Evolutionary conservation across 331 rosid genomes (phyloP).

Genomic region (Erythrophleum ivorense): DNA sequence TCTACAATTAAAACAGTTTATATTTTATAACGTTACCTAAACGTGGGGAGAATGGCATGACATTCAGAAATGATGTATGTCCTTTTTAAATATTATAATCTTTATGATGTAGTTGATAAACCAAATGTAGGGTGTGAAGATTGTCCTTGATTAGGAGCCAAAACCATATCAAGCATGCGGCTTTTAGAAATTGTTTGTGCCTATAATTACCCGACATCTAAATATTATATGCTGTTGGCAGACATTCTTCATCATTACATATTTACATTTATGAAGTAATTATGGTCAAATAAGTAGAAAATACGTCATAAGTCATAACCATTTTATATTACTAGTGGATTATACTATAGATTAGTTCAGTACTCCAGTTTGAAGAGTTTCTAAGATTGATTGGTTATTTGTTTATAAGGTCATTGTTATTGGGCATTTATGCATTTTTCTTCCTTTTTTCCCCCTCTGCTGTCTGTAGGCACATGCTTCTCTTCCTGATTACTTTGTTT

Average conservation of each 20-base stretch:
- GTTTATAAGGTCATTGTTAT: neutral
- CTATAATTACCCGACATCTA: neutral
- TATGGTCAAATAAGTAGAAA: slow-evolving; percentile 1
- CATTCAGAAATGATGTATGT: neutral
- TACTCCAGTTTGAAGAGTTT: slow-evolving; percentile 11
- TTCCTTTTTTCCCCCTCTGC: neutral
- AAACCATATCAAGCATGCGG: slow-evolving; percentile 13
- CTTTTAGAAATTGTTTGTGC: neutral
- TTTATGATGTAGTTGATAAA: slow-evolving; percentile 7
- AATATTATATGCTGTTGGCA: neutral
- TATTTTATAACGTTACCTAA: neutral
- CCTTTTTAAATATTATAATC: neutral
- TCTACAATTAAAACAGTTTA: neutral
- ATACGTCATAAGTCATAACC: neutral
- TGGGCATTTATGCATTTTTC: slow-evolving; percentile 1
- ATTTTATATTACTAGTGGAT: neutral
- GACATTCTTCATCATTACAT: neutral
- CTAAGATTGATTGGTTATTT: neutral
- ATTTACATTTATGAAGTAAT: neutral
- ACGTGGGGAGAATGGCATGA: neutral
- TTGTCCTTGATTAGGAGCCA: neutral
- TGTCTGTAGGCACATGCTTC: slow-evolving; percentile 72
- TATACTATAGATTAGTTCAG: neutral
- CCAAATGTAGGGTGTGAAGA: neutral
- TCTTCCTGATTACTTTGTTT: slow-evolving; percentile 73